Percentiles rank a stretch among this genome's conserved stretches.
Conservation (phyloP, 768 basidiomycete species). For the Boletus vinaceobasis region DNA sequence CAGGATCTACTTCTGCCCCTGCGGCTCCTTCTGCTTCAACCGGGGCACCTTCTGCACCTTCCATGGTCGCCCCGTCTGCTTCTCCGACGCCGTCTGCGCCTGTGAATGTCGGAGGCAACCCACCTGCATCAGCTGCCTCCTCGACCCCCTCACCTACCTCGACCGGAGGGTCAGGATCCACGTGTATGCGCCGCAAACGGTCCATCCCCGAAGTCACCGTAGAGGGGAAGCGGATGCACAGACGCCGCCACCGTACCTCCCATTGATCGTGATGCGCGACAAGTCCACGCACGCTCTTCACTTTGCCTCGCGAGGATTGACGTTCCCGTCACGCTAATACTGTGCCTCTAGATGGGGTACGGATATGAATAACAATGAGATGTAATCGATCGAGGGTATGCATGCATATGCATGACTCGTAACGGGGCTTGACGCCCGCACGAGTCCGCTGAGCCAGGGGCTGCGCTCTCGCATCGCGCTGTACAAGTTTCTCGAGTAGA, state of each 20-base stretch:
- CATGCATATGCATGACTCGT: neutral
- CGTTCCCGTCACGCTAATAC: neutral
- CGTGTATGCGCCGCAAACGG: slow-evolving; percentile 11
- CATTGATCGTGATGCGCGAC: slow-evolving; percentile 6
- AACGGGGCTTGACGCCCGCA: slow-evolving; percentile 3
- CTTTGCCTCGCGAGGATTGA: neutral
- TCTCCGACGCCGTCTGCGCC: slow-evolving; percentile 1
- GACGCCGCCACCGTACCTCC: slow-evolving; percentile 6
- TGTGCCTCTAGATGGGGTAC: slow-evolving; percentile 9
- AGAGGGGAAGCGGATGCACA: slow-evolving; percentile 15
- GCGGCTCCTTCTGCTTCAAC: neutral
- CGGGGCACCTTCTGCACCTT: neutral
- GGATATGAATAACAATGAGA: neutral
- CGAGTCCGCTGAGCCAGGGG: slow-evolving; percentile 1
- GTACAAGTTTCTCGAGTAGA: neutral
- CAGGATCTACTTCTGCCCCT: neutral
- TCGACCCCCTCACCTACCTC: neutral
- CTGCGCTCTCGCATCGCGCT: neutral
- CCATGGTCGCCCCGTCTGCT: neutral
- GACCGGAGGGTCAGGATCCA: slow-evolving; percentile 6
- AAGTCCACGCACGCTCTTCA: too few species aligned
- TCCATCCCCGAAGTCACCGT: neutral
- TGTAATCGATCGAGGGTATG: neutral
- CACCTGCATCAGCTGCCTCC: neutral
- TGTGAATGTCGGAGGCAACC: neutral